phyloP scores from a whole-genome alignment of 2,329 filamentous ascomycete species.

The Epichloe baconii region DNA sequence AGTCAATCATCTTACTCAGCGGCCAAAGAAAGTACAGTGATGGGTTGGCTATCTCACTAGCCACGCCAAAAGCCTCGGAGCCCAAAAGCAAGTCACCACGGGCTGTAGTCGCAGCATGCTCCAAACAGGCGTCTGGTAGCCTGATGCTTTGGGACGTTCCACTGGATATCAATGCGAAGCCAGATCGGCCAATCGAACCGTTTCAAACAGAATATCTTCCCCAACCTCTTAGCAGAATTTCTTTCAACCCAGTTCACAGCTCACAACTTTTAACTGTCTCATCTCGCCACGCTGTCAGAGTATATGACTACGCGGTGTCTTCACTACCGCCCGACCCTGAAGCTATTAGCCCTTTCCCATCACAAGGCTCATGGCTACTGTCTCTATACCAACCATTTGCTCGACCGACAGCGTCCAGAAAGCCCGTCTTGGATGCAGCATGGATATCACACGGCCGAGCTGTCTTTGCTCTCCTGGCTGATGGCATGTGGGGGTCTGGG shows the following conservation, averaged over 20 bases:
- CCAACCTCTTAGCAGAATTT: slow-evolving; percentile 38
- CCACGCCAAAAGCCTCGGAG: slow-evolving; percentile 29
- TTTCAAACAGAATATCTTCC: slow-evolving; percentile 50
- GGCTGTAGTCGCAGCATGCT: slow-evolving; percentile 47
- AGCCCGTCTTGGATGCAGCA: slow-evolving; percentile 46
- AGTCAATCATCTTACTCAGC: slow-evolving; percentile 39
- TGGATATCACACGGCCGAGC: slow-evolving; percentile 50
- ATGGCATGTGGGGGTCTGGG: slow-evolving; percentile 60
- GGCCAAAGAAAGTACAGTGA: slow-evolving; percentile 41
- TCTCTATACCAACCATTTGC: slow-evolving; percentile 47
- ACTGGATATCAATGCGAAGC: slow-evolving; percentile 26
- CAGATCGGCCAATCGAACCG: slow-evolving; percentile 25
- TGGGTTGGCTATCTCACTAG: slow-evolving; percentile 41
- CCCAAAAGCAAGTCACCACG: slow-evolving; percentile 23
- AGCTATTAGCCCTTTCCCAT: slow-evolving; percentile 35
- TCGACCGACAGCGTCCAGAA: slow-evolving; percentile 36
- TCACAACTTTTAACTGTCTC: slow-evolving; percentile 46
- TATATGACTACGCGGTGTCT: slow-evolving; percentile 47
- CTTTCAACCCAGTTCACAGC: slow-evolving; percentile 47
- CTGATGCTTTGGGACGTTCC: slow-evolving; percentile 46
- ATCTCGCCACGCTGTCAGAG: slow-evolving; percentile 40
- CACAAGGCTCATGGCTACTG: slow-evolving; percentile 51
- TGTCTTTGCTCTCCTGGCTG: slow-evolving; percentile 43
- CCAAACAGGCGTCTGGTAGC: slow-evolving; percentile 43
- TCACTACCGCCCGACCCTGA: slow-evolving; percentile 39